A percentile compares a stretch with the other conserved stretches of the same genome.
phyloP scores from a whole-genome alignment of 768 basidiomycete species.

The Leccinum subgranulosum region DNA sequence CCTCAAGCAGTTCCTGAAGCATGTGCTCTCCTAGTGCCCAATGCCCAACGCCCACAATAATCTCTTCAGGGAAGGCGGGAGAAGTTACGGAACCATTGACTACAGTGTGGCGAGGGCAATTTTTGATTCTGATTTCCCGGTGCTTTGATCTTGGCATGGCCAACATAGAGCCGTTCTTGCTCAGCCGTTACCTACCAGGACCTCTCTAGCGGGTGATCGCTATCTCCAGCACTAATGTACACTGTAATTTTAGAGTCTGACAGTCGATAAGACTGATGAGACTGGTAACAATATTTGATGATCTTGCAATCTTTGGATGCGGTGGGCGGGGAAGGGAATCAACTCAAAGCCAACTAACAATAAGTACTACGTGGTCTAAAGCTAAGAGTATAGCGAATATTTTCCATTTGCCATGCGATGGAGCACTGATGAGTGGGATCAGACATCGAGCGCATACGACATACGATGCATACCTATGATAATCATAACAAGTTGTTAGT shows the following conservation, averaged over 20 bases:
- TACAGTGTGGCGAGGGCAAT: not conserved
- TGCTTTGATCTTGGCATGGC: not conserved
- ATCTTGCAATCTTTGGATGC: not conserved
- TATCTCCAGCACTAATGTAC: not conserved
- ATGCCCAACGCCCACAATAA: not conserved
- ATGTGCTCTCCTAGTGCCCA: slow-evolving; percentile 41
- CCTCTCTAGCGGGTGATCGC: not conserved
- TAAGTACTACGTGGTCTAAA: not conserved
- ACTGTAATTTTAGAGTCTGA: slow-evolving; percentile 1
- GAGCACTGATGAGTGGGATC: not conserved
- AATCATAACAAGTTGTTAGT: not conserved
- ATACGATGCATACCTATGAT: not conserved
- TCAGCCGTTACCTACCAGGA: not conserved
- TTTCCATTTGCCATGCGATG: not conserved
- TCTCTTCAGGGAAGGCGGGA: not conserved
- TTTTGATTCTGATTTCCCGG: not conserved
- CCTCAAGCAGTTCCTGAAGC: slow-evolving; percentile 67
- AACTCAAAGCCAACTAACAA: not conserved
- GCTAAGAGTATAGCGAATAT: too few relatives aligned
- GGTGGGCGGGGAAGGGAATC: not conserved
- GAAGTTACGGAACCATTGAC: not conserved
- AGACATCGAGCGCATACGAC: not conserved
- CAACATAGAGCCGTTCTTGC: not conserved
- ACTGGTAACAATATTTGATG: not conserved
- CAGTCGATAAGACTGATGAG: not conserved